A percentile compares a stretch with the other conserved stretches of the same genome.
These are phyloP conservation scores for Lecanicillium sp. DNA, from an alignment of 2,329 filamentous ascomycete species.

Conservation along the genomic window DNA sequence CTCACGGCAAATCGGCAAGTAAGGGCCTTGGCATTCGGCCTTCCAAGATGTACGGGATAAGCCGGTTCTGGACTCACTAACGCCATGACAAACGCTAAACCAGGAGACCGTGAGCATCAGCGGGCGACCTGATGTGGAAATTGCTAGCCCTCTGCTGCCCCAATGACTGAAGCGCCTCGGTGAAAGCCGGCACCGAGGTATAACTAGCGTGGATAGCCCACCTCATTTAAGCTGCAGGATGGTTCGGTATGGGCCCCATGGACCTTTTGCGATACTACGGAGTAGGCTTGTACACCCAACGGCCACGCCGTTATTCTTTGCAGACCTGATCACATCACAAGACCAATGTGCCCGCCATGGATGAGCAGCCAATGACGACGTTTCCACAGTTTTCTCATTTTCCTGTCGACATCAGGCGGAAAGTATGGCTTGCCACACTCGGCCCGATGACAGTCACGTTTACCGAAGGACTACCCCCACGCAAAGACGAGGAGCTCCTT, in stretches of 20 bases:
- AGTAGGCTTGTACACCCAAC: conserved; percentile 1
- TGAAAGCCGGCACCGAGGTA: background rate
- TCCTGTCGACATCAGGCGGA: conserved; percentile 3
- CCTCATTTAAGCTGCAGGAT: background rate
- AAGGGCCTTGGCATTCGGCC: background rate
- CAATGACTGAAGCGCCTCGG: background rate
- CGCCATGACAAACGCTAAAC: background rate
- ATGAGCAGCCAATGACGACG: background rate
- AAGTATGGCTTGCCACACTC: conserved; percentile 5
- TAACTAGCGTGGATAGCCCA: background rate
- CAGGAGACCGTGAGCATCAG: background rate
- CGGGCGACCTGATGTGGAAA: too few species aligned
- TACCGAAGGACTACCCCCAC: background rate
- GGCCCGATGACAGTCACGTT: conserved; percentile 3
- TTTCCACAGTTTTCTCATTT: conserved; percentile 3
- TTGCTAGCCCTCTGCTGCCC: too few species aligned
- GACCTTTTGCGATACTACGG: too few species aligned
- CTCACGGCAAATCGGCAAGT: conserved; percentile 1
- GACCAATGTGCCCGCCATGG: background rate
- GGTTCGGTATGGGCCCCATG: background rate
- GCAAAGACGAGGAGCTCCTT: background rate
- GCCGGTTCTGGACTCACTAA: background rate
- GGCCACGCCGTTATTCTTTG: background rate
- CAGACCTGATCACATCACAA: background rate
- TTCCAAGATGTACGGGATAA: background rate